Conservation (phyloP, 2,329 filamentous ascomycete genomes). For the Scorias spongiosa region DNA sequence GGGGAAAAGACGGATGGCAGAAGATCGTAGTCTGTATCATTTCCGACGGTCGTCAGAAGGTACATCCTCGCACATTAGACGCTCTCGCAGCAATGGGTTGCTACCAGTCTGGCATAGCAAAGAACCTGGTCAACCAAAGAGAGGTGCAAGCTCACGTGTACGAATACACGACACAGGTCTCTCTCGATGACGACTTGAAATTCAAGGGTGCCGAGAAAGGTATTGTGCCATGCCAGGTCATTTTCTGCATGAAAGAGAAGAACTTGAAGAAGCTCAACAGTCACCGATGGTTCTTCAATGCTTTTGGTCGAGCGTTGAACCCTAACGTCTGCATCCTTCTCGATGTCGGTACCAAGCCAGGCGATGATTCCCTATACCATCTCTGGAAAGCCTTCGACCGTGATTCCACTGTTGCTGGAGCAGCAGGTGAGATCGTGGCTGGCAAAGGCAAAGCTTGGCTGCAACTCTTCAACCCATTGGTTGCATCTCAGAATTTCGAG, state of each 20-base stretch:
- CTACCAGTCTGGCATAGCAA: constrained; percentile 95
- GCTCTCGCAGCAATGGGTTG: constrained; percentile 92
- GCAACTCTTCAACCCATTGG: constrained; percentile 80
- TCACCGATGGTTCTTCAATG: constrained; percentile 98
- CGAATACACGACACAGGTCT: constrained; percentile 97
- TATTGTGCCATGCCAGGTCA: constrained; percentile 93
- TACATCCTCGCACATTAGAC: constrained; percentile 85
- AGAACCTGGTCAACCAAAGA: constrained; percentile 93
- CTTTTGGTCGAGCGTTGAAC: constrained; percentile 80
- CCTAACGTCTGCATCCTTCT: constrained; percentile 95
- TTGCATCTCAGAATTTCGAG: constrained; percentile 96
- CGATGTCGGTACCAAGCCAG: constrained; percentile 88
- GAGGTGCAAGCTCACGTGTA: constrained; percentile 95
- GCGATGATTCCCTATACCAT: constrained; percentile 83
- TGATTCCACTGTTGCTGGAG: constrained; percentile 91
- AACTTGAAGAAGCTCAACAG: constrained; percentile 97
- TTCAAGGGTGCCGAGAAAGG: constrained; percentile 99
- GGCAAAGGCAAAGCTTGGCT: constrained; percentile 77
- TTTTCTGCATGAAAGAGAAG: constrained; percentile 96
- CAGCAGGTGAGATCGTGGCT: constrained; percentile 93
- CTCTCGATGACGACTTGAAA: constrained; percentile 84
- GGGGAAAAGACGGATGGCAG: constrained; percentile 95
- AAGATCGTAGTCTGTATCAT: constrained; percentile 98
- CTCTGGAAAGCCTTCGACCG: constrained; percentile 98
- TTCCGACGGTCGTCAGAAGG: constrained; percentile 82